These are phyloP conservation scores for Lentinula boryana DNA, from an alignment of 768 basidiomycete species.

Conservation along the genomic window DNA sequence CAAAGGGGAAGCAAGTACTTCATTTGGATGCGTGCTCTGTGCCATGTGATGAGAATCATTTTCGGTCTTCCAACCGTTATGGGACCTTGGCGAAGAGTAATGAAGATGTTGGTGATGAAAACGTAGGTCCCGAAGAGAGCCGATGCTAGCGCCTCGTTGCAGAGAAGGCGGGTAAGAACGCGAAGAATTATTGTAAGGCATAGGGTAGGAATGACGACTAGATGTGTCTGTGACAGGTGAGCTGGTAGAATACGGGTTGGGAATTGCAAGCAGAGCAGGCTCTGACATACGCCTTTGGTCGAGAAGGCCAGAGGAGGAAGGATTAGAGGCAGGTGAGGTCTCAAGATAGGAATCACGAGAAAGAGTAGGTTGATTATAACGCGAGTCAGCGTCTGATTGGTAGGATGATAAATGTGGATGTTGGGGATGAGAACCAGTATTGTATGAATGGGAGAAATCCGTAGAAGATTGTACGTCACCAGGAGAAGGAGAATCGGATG, in stretches of 20 bases:
- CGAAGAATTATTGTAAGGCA: conserved; percentile 17
- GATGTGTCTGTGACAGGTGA: conserved; percentile 8
- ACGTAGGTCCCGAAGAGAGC: conserved; percentile 38
- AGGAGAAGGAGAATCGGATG: conserved; percentile 36
- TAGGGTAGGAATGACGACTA: conserved; percentile 13
- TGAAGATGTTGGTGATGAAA: conserved; percentile 23
- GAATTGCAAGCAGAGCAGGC: conserved; percentile 43
- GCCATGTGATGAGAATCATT: conserved; percentile 6
- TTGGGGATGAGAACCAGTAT: conserved; percentile 34
- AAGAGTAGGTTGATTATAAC: conserved; percentile 28
- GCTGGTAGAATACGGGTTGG: conserved; percentile 29
- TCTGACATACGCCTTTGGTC: conserved; percentile 71
- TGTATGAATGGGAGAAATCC: conserved; percentile 33
- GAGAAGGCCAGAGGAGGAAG: conserved; percentile 27
- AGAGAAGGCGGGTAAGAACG: conserved; percentile 34
- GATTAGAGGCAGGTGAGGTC: conserved; percentile 22
- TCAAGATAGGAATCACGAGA: conserved; percentile 27
- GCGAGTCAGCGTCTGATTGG: conserved; percentile 32
- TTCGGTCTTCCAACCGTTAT: conserved; percentile 3
- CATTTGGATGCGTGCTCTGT: background rate
- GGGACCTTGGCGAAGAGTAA: conserved; percentile 9
- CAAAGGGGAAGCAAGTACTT: conserved; percentile 26
- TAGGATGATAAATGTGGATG: conserved; percentile 34
- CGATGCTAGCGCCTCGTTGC: conserved; percentile 39
- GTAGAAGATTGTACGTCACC: conserved; percentile 26